Percentiles rank a stretch among this genome's conserved stretches.
Evolutionary conservation across 768 basidiomycete genomes (phyloP).

Genomic region (Pholiota molesta): DNA sequence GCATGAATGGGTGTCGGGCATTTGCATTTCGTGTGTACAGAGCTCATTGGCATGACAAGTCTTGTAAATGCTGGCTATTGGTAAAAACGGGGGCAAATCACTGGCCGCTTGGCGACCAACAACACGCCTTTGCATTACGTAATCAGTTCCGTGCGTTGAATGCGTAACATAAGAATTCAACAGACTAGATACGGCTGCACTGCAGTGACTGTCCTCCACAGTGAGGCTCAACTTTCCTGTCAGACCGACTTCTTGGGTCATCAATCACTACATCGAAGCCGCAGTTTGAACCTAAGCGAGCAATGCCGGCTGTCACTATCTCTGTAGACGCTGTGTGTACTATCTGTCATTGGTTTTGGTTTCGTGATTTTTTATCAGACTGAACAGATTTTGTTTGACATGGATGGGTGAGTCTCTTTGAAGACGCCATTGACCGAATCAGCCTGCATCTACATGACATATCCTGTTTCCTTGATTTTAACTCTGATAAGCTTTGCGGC

Average conservation of each 20-base stretch:
- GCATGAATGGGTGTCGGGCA: not conserved
- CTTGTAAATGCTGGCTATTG: not conserved
- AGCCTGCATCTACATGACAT: not conserved
- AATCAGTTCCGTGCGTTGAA: not conserved
- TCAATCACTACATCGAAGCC: slow-evolving; percentile 1
- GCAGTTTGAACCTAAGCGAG: not conserved
- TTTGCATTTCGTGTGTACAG: not conserved
- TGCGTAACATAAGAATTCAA: no score
- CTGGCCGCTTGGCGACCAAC: not conserved
- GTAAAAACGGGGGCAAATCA: not conserved
- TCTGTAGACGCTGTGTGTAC: slow-evolving; percentile 59
- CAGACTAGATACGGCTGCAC: not conserved
- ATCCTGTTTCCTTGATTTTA: not conserved
- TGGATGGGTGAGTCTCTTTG: slow-evolving; percentile 59
- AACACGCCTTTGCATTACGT: not conserved
- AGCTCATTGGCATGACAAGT: slow-evolving; percentile 3
- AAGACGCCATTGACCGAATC: not conserved
- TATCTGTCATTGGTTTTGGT: not conserved
- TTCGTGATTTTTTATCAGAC: slow-evolving; percentile 3
- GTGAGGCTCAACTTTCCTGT: slow-evolving; percentile 3
- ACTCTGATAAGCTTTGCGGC: not conserved
- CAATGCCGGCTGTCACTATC: slow-evolving; percentile 36
- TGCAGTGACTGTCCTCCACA: not conserved
- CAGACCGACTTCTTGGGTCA: slow-evolving; percentile 1
- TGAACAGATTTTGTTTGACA: slow-evolving; percentile 65